Conservation (phyloP, 495 filamentous ascomycete species). For the Penicillium goetzii region DNA sequence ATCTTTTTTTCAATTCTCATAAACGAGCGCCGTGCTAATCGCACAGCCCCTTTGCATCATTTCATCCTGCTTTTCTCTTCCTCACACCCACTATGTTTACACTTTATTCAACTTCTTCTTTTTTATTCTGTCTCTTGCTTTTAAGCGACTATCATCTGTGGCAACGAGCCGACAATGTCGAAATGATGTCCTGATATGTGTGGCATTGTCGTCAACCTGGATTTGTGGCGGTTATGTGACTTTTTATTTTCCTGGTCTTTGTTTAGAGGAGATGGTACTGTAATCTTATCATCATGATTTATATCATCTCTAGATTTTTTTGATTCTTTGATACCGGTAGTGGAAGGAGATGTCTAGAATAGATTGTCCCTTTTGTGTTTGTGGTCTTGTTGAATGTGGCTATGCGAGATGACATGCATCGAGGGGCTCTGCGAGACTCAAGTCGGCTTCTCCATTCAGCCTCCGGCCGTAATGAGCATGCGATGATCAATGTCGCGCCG, state of each 20-base stretch:
- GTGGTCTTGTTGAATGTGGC: background rate
- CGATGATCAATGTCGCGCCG: no score
- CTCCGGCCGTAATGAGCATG: no score
- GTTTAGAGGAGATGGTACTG: constrained; percentile 6
- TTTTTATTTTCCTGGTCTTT: constrained; percentile 18
- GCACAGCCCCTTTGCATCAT: background rate
- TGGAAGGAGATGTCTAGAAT: background rate
- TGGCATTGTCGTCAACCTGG: constrained; percentile 26
- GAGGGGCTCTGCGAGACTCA: background rate
- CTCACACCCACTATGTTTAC: background rate
- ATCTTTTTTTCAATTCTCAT: background rate
- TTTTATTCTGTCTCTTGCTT: constrained; percentile 30
- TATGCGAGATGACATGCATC: background rate
- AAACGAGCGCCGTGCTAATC: background rate
- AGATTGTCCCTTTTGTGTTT: background rate
- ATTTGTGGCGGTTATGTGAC: constrained; percentile 25
- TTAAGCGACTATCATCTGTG: constrained; percentile 46
- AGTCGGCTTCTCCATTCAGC: background rate
- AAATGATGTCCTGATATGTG: constrained; percentile 45
- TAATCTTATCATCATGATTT: constrained; percentile 6
- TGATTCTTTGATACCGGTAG: background rate
- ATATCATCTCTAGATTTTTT: background rate
- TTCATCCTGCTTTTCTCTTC: background rate
- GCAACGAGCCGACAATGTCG: constrained; percentile 48
- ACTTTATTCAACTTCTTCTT: constrained; percentile 1